A percentile compares a stretch with the other conserved stretches of the same genome.
These are phyloP conservation scores for Panicum miliaceum DNA, from an alignment of 176 grass and related monocot genomes.

Conservation along the genomic window DNA sequence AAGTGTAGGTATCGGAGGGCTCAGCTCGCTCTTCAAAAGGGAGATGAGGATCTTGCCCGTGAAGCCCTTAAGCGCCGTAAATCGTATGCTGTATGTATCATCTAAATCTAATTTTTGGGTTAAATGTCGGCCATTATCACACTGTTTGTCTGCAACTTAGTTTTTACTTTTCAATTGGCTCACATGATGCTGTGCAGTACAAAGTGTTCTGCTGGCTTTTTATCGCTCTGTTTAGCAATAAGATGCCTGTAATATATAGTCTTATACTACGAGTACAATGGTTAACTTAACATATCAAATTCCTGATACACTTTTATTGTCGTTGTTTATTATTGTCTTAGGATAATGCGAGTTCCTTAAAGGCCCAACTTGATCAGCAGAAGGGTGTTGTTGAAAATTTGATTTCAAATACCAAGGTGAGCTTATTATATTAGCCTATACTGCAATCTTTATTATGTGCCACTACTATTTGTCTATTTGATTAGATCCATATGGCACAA, in stretches of 20 bases:
- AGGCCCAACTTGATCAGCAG: constrained; percentile 92
- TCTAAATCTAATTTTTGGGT: constrained; percentile 21
- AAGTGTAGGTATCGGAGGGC: constrained; percentile 81
- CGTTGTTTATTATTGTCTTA: constrained; percentile 47
- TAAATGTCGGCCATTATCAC: neutral
- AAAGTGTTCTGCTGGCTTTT: neutral
- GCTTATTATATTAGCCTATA: constrained; percentile 46
- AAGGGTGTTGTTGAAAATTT: constrained; percentile 90
- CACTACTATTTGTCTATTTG: neutral
- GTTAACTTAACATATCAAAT: constrained; percentile 35
- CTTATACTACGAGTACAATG: neutral
- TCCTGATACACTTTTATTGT: constrained; percentile 14
- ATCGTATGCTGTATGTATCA: constrained; percentile 93
- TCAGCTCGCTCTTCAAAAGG: constrained; percentile 96
- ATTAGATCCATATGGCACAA: neutral
- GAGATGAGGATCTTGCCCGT: constrained; percentile 96
- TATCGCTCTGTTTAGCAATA: neutral
- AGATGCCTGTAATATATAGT: neutral
- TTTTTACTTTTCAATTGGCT: constrained; percentile 16
- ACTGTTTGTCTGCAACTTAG: constrained; percentile 23
- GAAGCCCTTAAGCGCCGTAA: constrained; percentile 98
- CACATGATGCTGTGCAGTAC: neutral
- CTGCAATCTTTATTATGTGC: neutral
- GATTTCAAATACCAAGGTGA: constrained; percentile 86
- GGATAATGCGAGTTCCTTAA: constrained; percentile 96